These are phyloP conservation scores for Xenosphaeropsis pyriputrescens DNA, from an alignment of 2,329 filamentous ascomycete genomes.

Conservation along the genomic window DNA sequence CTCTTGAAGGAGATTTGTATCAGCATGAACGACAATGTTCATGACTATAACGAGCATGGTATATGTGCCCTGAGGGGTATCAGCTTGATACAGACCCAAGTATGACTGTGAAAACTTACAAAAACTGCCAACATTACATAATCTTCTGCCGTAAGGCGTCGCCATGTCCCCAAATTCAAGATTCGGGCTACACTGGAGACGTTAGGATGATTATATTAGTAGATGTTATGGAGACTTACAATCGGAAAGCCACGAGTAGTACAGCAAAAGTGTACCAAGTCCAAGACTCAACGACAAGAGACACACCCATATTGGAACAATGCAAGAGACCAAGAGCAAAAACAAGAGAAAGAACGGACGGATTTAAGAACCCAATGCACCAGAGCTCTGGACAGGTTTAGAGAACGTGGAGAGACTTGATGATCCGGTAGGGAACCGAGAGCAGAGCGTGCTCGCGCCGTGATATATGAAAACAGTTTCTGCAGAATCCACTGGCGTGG, in stretches of 20 bases:
- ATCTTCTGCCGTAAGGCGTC: slow-evolving; percentile 37
- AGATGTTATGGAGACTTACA: slow-evolving; percentile 18
- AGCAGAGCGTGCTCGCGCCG: no score
- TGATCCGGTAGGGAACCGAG: no score
- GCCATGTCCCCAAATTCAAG: slow-evolving; percentile 26
- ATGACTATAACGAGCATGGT: slow-evolving; percentile 38
- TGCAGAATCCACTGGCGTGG: no score
- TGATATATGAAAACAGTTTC: no score
- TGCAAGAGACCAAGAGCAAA: no score
- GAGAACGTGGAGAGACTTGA: no score
- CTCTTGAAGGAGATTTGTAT: slow-evolving; percentile 43
- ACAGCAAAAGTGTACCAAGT: slow-evolving; percentile 27
- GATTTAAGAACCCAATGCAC: no score
- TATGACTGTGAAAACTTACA: slow-evolving; percentile 19
- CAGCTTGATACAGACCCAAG: not conserved
- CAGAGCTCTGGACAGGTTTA: no score
- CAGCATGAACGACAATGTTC: slow-evolving; percentile 38
- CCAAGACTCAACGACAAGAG: slow-evolving; percentile 23
- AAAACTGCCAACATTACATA: slow-evolving; percentile 37
- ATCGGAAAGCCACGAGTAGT: slow-evolving; percentile 22
- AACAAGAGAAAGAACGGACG: no score
- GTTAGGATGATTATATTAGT: not conserved
- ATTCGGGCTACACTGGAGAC: slow-evolving; percentile 21
- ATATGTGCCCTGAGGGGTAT: slow-evolving; percentile 24
- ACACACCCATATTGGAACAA: no score